Percentiles rank a stretch among this genome's conserved stretches.
phyloP scores from a whole-genome alignment of 176 grass and related monocot species.

The Zoysia japonica region DNA sequence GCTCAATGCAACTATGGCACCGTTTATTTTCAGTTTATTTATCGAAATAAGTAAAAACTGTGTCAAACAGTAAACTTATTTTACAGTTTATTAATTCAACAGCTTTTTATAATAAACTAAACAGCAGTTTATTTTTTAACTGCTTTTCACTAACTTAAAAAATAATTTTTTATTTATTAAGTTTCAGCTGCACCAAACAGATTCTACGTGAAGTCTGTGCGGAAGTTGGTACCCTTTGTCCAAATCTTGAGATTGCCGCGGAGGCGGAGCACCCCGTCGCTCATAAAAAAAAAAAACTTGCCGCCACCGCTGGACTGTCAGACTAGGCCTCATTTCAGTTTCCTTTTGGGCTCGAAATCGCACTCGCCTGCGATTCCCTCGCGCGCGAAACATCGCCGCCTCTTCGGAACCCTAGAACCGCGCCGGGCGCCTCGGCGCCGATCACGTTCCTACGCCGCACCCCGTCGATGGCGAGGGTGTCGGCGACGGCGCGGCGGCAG shows the following conservation, averaged over 20 bases:
- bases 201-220: not conserved
- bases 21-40: no score
- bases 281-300: not conserved
- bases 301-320: not conserved
- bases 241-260: not conserved
- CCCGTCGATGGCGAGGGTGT: conserved; percentile 38
- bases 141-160: no score
- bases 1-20: no score
- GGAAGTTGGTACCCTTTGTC: not conserved
- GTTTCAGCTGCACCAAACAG: no score
- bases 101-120: no score
- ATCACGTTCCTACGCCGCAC: conserved; percentile 1
- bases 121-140: no score
- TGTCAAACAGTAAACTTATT: no score
- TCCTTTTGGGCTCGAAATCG: conserved; percentile 8
- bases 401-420: conserved; percentile 38
- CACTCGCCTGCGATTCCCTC: not conserved
- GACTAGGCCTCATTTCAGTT: not conserved
- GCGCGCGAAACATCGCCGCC: not conserved
- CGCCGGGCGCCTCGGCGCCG: not conserved
- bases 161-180: no score
- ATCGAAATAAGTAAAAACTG: no score
- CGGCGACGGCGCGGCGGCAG: conserved; percentile 33
- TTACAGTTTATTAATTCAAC: no score
- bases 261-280: not conserved